Base-by-base conservation (phyloP, 768 basidiomycete genomes). In the Bullera alba region DNA sequence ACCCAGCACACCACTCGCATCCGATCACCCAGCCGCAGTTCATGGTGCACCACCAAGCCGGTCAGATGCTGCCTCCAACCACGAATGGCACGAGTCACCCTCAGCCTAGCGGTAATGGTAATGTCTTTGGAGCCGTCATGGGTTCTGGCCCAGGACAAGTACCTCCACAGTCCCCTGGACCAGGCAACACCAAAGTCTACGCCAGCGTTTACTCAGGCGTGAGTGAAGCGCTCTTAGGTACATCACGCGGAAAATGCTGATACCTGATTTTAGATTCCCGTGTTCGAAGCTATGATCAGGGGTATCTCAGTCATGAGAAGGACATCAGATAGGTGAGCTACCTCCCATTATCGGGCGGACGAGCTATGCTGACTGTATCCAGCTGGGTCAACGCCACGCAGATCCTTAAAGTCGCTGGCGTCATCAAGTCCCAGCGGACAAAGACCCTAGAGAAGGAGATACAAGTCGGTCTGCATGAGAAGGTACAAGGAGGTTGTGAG, bases 301-400 rank as follows among this genome's bases (percentile, higher is more conserved):
- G 92, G 92, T 32, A 96, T 96, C 68, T 93, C 93, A 1, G 93
- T 99, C 61, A 99, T 99, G 95, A 83, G 93, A 46, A 79, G 95
- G 68, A 83, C 91, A 64, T 82, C 82, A 46, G 95, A 97, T 74
- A 90, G 88, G 63, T 97, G 34, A 46, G 51, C 53, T 6, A 19
- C 28, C 17, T 21, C 23, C 22, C 36, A 14, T 36, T 46, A 25
- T 35, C 35, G 35, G 23, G 30, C 32, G 32, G 8, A 10, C 10
- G n/a, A 34, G 32, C 8, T 12, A 12, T 41, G 8, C 38, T 41
- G 14, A 41, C 21, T 12, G 4, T 17, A 35, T 21, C 27, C 35
- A 69, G 67, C 8, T 73, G 72, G 72, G 56, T 99, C 58, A 99
- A 99, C 77, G 95, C 95, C 61, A 97, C 95, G 2, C 95, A 99